Evolutionary conservation across 345 rosid species (phyloP).

Genomic region (Crucihimalaya himalaica): DNA sequence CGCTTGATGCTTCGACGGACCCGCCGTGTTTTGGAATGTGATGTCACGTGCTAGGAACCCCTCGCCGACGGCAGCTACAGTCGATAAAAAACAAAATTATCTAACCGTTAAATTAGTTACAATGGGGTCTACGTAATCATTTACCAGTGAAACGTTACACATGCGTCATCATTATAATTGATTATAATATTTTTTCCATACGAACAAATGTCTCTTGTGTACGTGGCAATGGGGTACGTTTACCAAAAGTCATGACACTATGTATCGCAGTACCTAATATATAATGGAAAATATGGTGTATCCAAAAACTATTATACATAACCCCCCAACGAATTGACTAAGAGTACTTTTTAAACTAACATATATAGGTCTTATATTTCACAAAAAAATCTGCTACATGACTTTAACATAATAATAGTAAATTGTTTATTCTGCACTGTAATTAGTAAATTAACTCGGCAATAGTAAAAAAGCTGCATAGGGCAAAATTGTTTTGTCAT

Average conservation of each 20-base stretch:
- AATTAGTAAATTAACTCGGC: no score
- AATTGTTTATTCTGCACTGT: no score
- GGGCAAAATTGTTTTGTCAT: no score
- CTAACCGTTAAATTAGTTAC: neutral
- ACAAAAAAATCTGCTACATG: no score
- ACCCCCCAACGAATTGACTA: no score
- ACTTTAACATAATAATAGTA: no score
- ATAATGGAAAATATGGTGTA: neutral
- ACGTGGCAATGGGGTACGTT: neutral
- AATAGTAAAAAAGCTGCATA: no score
- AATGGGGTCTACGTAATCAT: neutral
- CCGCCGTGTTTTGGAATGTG: slow-evolving; percentile 71
- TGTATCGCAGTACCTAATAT: neutral
- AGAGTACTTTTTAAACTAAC: no score
- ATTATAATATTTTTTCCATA: neutral
- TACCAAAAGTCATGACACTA: neutral
- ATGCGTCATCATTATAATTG: neutral
- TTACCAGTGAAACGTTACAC: neutral
- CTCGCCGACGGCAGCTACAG: slow-evolving; percentile 69
- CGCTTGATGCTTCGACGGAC: slow-evolving; percentile 82
- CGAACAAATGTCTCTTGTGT: neutral
- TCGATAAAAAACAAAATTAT: neutral
- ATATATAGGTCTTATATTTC: no score
- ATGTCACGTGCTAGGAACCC: slow-evolving; percentile 74
- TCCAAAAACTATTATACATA: no score